phyloP scores from a whole-genome alignment of 257 asterid genomes.

The Plantago ovata region DNA sequence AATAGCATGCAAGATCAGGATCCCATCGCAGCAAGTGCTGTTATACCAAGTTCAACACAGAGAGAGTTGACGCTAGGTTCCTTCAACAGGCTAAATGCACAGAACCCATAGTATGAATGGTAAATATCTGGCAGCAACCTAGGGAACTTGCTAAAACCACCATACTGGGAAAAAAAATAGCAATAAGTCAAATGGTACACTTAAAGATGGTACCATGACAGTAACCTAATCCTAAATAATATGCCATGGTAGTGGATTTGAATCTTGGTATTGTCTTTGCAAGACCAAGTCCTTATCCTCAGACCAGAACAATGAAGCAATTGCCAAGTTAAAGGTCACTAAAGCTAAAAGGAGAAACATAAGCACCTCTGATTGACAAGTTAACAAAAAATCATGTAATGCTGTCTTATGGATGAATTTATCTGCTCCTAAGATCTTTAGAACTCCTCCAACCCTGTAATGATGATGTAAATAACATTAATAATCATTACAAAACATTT shows the following conservation, averaged over 20 bases:
- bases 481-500: constrained; percentile 3
- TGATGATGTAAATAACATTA: constrained; percentile 2
- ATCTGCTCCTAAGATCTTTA: constrained; percentile 72
- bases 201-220: neutral
- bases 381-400: constrained; percentile 60
- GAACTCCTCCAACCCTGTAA: constrained; percentile 83
- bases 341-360: constrained; percentile 25
- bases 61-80: constrained; percentile 60
- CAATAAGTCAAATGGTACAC: neutral
- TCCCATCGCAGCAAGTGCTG: constrained; percentile 44
- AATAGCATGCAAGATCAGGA: constrained; percentile 25
- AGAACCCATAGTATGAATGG: constrained; percentile 80
- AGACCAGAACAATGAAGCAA: neutral
- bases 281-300: too few relatives aligned
- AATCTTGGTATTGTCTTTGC: too few relatives aligned
- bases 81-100: constrained; percentile 75
- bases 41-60: constrained; percentile 62
- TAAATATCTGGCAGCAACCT: constrained; percentile 75
- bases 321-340: constrained; percentile 1
- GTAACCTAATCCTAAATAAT: too few relatives aligned
- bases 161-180: constrained; percentile 45
- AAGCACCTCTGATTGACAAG: constrained; percentile 82
- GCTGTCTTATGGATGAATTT: constrained; percentile 50
- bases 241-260: too few relatives aligned
- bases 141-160: constrained; percentile 93